A percentile compares a stretch with the other conserved stretches of the same genome.
These are phyloP conservation scores for Claviceps capensis DNA, from an alignment of 2,329 filamentous ascomycete species.

Conservation along the genomic window DNA sequence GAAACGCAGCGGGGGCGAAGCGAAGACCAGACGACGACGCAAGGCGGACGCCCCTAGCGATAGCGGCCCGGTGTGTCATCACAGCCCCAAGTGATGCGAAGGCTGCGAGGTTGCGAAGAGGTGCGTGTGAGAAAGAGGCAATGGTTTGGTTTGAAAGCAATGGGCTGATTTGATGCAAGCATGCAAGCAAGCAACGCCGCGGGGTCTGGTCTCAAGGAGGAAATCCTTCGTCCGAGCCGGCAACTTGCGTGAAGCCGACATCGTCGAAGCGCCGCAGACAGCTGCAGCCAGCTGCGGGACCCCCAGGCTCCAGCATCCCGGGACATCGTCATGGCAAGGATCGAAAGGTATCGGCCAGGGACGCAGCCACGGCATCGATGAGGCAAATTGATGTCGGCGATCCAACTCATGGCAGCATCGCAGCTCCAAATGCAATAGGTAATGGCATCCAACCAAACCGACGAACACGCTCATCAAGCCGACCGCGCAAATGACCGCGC, in stretches of 20 bases:
- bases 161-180: neutral
- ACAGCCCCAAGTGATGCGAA: neutral
- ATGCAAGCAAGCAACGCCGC: neutral
- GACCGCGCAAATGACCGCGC: neutral
- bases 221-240: constrained; percentile 1
- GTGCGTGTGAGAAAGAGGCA: neutral
- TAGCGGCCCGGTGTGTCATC: neutral
- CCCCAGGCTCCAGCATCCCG: neutral
- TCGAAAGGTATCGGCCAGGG: too few species aligned
- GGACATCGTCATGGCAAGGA: too few species aligned
- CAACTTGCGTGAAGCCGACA: neutral
- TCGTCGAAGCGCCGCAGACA: neutral
- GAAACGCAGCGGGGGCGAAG: neutral
- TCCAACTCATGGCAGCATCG: too few species aligned
- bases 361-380: too few species aligned
- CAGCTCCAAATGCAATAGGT: too few species aligned
- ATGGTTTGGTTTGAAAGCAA: neutral
- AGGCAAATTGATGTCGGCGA: too few species aligned
- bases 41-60: neutral
- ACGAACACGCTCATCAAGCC: neutral
- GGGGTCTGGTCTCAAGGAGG: neutral
- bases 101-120: too few species aligned
- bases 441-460: too few species aligned
- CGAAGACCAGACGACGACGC: neutral
- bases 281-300: neutral